phyloP scores from a whole-genome alignment of 1,284 basidiomycete genomes.

The Peniophora sp. region DNA sequence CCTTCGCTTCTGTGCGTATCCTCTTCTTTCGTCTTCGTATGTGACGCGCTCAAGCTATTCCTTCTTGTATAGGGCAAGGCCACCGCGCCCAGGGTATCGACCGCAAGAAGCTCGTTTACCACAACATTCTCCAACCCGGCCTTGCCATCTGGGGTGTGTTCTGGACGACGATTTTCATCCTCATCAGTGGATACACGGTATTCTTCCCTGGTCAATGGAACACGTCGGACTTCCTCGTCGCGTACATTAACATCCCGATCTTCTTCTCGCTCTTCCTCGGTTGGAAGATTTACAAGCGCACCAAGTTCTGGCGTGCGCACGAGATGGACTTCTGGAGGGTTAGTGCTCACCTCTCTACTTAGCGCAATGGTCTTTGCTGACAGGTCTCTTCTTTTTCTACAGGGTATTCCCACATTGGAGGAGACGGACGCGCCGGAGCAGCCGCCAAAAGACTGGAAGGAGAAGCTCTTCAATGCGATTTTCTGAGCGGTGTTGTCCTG shows the following conservation, averaged over 20 bases:
- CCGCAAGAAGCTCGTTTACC: slow-evolving; percentile 49
- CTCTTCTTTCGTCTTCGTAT: not conserved
- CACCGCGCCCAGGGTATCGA: slow-evolving; percentile 49
- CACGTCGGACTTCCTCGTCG: slow-evolving; percentile 48
- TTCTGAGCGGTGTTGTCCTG: slow-evolving; percentile 21
- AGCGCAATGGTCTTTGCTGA: not conserved
- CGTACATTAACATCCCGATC: slow-evolving; percentile 41
- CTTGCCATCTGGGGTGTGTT: slow-evolving; percentile 30
- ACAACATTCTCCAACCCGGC: slow-evolving; percentile 33
- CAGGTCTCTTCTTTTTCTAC: not conserved
- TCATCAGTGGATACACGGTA: slow-evolving; percentile 18
- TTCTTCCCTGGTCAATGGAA: slow-evolving; percentile 36
- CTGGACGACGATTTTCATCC: slow-evolving; percentile 33
- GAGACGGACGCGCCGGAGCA: slow-evolving; percentile 39
- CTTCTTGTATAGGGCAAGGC: slow-evolving; percentile 41
- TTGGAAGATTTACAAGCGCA: slow-evolving; percentile 50
- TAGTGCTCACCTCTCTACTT: slow-evolving; percentile 5
- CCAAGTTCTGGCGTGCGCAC: slow-evolving; percentile 36
- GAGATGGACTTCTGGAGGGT: slow-evolving; percentile 57
- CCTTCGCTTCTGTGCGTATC: slow-evolving; percentile 54
- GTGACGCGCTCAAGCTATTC: slow-evolving; percentile 5
- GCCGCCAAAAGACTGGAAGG: slow-evolving; percentile 25
- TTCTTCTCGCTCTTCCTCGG: slow-evolving; percentile 38
- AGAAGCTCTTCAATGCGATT: slow-evolving; percentile 27
- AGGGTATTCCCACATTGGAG: slow-evolving; percentile 46